Conservation (phyloP, 306 rosid species). For the Glycine tomentella region DNA sequence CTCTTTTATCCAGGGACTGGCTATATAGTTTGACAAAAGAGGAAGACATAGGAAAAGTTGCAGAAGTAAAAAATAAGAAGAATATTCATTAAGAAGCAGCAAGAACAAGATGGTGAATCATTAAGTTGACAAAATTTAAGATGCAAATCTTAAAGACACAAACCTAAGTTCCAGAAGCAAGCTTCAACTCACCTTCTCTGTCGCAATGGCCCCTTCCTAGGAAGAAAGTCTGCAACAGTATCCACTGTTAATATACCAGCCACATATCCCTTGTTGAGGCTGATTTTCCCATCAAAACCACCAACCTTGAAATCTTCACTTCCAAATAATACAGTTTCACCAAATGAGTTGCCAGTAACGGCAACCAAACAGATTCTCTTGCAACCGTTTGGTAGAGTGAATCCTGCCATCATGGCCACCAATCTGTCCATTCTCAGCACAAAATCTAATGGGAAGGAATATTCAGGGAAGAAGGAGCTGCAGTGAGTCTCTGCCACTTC, state of each 20-base stretch:
- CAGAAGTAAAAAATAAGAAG: background rate
- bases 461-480: conserved; percentile 96
- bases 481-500: conserved; percentile 99
- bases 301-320: conserved; percentile 76
- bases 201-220: conserved; percentile 80
- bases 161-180: conserved; percentile 31
- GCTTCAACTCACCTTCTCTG: conserved; percentile 74
- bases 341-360: conserved; percentile 67
- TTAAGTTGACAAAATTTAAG: conserved; percentile 24
- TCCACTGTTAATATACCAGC: conserved; percentile 93
- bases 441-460: conserved; percentile 86
- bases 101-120: background rate
- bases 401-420: conserved; percentile 85
- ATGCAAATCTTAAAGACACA: conserved; percentile 8
- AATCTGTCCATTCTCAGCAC: conserved; percentile 88
- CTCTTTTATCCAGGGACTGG: no score
- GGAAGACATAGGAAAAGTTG: background rate
- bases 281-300: conserved; percentile 74
- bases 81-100: background rate
- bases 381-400: conserved; percentile 82
- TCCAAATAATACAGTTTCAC: conserved; percentile 69
- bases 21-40: background rate
- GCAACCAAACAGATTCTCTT: conserved; percentile 90
- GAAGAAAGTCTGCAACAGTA: conserved; percentile 95
- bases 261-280: conserved; percentile 88